Evolutionary conservation across 1,284 basidiomycete genomes (phyloP).

Genomic region (Fistulina hepatica): DNA sequence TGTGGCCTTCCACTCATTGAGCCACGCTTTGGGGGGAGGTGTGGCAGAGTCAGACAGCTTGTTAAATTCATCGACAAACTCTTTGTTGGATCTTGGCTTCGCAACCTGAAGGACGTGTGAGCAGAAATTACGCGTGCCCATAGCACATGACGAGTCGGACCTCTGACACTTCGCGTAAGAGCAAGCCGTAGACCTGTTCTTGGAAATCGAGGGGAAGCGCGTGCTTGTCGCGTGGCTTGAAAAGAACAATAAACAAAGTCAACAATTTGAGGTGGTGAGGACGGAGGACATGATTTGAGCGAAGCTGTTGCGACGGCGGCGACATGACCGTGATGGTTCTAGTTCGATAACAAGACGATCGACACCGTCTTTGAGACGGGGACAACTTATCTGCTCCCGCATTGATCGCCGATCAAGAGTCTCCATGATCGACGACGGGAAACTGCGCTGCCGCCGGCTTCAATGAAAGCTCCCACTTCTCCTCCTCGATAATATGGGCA

Average conservation of each 20-base stretch:
- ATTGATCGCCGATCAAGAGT: not conserved
- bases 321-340: not conserved
- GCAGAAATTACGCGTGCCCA: too few species aligned
- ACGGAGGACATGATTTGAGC: constrained; percentile 48
- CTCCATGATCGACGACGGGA: constrained; percentile 6
- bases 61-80: constrained; percentile 10
- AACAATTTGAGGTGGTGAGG: constrained; percentile 67
- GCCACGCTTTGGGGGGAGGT: too few species aligned
- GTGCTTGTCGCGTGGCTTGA: constrained; percentile 48
- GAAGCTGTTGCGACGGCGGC: constrained; percentile 25
- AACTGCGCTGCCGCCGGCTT: constrained; percentile 9
- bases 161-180: too few species aligned
- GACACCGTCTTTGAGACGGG: not conserved
- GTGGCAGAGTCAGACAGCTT: too few species aligned
- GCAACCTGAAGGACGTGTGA: too few species aligned
- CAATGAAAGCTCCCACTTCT: not conserved
- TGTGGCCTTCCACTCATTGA: constrained; percentile 11
- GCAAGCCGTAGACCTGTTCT: too few species aligned
- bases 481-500: not conserved
- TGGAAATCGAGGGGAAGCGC: too few species aligned
- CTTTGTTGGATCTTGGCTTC: constrained; percentile 11
- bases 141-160: too few species aligned
- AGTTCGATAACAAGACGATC: not conserved
- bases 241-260: constrained; percentile 46
- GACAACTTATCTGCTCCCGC: not conserved